Evolutionary conservation across 345 rosid genomes (phyloP), one percentile per base, ranked within the genome.

Genomic region (Capsella bursapastoris): DNA sequence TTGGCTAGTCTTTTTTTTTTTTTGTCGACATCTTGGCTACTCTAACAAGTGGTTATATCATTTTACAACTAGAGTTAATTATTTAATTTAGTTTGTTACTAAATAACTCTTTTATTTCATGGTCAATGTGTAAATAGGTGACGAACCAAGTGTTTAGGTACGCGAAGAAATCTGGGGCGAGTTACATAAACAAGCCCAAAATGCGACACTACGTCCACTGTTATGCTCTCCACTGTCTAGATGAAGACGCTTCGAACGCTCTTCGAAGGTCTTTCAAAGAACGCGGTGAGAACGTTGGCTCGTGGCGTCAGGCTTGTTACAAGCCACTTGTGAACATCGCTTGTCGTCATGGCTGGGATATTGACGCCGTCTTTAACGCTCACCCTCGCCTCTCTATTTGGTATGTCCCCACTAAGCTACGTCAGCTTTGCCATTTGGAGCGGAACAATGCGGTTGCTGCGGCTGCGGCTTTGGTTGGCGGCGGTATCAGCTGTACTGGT

Each of bases 171-270:
- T 88, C 94, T 0, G 99, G 99, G 8, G 99, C 98, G 14, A 90
- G 90, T 83, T 92, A 90, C 81, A 95, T 95, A 34, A 95, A 95
- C 92, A 95, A 95, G 86, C 99, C 99, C 7, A 95, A 95, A 79
- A 95, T 95, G 98, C 79, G 99, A 70, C 98, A 92, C 76, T 95
- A 95, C 68, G 99, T 95, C 50, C 99, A 95, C 10, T 95, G 99
- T 86, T 95, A 95, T 55, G 98, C 99, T 2, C 82, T 95, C 11
- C 99, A 95, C 60, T 92, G 98, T 66, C 85, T 95, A 3, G 99
- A 95, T 77, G 92, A 90, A 88, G 91, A 87, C 2, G 87, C 86
- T 0, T 95, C 99, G 1, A 87, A 95, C 64, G 86, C 87, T 5
- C 81, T 95, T 35, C 76, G 99, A 78, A 79, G 88, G 64, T 85